A percentile compares a stretch with the other conserved stretches of the same genome.
Evolutionary conservation across 257 asterid genomes (phyloP).

Genomic region (Primulina eburnea): DNA sequence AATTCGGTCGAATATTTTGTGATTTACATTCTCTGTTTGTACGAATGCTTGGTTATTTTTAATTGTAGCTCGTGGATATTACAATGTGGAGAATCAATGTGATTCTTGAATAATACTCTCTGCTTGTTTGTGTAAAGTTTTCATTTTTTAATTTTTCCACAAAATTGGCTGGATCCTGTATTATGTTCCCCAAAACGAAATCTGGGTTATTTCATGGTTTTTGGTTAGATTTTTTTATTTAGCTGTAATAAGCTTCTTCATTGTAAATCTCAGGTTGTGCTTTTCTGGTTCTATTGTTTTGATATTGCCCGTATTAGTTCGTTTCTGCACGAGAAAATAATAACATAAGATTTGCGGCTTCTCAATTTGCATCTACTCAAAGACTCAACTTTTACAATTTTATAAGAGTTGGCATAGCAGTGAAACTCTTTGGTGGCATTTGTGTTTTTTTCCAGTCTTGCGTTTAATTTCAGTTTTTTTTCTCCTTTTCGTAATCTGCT

Average conservation of each 20-base stretch:
- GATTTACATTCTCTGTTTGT: too few species aligned
- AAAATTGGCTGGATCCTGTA: too few species aligned
- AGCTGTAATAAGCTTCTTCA: not conserved
- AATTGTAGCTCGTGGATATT: not conserved
- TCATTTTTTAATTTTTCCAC: not conserved
- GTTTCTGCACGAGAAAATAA: not conserved
- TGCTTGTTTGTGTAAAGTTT: not conserved
- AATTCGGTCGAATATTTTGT: not conserved
- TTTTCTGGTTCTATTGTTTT: not conserved
- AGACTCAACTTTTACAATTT: too few species aligned
- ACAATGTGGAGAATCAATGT: not conserved
- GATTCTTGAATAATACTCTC: not conserved
- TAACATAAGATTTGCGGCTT: not conserved
- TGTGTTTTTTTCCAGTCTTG: conserved; percentile 40
- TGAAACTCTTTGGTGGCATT: too few species aligned
- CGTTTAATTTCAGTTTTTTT: conserved; percentile 77
- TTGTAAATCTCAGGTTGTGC: not conserved
- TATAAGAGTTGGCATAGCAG: too few species aligned
- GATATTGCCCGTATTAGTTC: not conserved
- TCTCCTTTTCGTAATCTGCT: too few species aligned
- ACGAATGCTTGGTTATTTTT: not conserved
- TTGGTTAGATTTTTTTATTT: too few species aligned
- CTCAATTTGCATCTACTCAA: too few species aligned
- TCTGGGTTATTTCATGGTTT: too few species aligned
- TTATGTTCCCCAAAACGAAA: too few species aligned